phyloP scores from a whole-genome alignment of 805 yeast genomes.

The Spathaspora girioi region DNA sequence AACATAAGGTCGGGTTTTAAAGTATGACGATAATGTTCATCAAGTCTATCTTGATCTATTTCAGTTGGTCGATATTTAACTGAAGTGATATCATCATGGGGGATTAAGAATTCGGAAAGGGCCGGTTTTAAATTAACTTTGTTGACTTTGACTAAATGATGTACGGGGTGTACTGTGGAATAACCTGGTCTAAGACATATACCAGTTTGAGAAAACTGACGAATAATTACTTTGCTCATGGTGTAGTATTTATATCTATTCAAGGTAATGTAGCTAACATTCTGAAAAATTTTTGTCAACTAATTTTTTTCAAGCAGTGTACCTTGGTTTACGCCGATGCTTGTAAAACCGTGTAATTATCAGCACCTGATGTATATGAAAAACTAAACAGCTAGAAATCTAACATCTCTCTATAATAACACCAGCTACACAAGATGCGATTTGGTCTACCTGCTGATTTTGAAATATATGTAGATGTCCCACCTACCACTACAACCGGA shows the following conservation, averaged over 20 bases:
- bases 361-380: not conserved
- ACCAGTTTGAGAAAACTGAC: constrained; percentile 39
- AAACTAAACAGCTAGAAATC: not conserved
- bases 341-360: not conserved
- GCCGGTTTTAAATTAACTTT: constrained; percentile 74
- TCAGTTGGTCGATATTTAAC: constrained; percentile 72
- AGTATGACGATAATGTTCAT: constrained; percentile 72
- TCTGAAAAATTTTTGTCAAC: constrained; percentile 4
- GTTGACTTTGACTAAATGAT: constrained; percentile 75
- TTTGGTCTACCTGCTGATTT: constrained; percentile 26
- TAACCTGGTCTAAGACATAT: constrained; percentile 45
- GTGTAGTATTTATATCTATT: not conserved
- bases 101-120: constrained; percentile 61
- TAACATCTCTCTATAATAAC: too few relatives aligned
- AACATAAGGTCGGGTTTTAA: constrained; percentile 74
- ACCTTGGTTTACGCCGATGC: not conserved
- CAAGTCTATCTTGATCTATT: constrained; percentile 75
- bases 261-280: too few relatives aligned
- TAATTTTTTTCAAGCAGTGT: not conserved
- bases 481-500: not conserved
- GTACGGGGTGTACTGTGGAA: constrained; percentile 86
- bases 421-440: constrained; percentile 13
- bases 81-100: constrained; percentile 74
- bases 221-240: constrained; percentile 20
- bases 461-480: constrained; percentile 12